These are phyloP conservation scores for Saturnispora mendoncae DNA, from an alignment of 805 yeast species.

Conservation along the genomic window DNA sequence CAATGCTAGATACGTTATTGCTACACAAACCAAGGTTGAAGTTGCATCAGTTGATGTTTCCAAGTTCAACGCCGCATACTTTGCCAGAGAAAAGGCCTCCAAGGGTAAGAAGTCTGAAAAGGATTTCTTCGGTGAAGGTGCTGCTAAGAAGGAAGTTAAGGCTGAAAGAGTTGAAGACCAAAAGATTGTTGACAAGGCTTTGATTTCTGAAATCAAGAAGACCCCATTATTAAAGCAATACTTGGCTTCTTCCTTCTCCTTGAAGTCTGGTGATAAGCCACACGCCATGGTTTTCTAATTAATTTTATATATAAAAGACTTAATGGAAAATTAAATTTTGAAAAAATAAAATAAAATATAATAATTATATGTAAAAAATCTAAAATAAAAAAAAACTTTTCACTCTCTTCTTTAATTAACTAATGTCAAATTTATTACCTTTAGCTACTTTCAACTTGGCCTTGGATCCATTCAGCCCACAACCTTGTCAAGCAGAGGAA, in stretches of 20 bases:
- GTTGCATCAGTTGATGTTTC: slow-evolving; percentile 75
- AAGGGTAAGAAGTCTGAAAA: slow-evolving; percentile 82
- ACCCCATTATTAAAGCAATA: slow-evolving; percentile 95
- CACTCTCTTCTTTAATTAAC: not conserved
- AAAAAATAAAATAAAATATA: not conserved
- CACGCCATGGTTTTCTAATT: slow-evolving; percentile 92
- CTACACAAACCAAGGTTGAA: slow-evolving; percentile 88
- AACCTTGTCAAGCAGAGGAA: slow-evolving; percentile 77
- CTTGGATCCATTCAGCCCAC: slow-evolving; percentile 78
- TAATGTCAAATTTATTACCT: slow-evolving; percentile 70
- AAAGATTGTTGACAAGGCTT: slow-evolving; percentile 87
- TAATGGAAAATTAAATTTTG: not conserved
- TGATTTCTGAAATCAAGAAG: slow-evolving; percentile 90
- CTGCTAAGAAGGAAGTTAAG: slow-evolving; percentile 79
- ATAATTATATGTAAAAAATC: not conserved
- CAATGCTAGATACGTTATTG: slow-evolving; percentile 96
- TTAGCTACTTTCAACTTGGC: slow-evolving; percentile 81
- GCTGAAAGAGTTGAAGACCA: slow-evolving; percentile 96
- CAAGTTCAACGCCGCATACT: slow-evolving; percentile 90
- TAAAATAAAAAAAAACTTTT: not conserved
- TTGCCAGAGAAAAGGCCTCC: slow-evolving; percentile 87
- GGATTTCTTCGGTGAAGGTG: slow-evolving; percentile 74
- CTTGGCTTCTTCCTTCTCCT: slow-evolving; percentile 90
- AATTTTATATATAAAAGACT: slow-evolving; percentile 6
- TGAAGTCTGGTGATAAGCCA: slow-evolving; percentile 97